These are phyloP conservation scores for Botrytis fabae DNA, from an alignment of 2,329 filamentous ascomycete species.

Conservation along the genomic window DNA sequence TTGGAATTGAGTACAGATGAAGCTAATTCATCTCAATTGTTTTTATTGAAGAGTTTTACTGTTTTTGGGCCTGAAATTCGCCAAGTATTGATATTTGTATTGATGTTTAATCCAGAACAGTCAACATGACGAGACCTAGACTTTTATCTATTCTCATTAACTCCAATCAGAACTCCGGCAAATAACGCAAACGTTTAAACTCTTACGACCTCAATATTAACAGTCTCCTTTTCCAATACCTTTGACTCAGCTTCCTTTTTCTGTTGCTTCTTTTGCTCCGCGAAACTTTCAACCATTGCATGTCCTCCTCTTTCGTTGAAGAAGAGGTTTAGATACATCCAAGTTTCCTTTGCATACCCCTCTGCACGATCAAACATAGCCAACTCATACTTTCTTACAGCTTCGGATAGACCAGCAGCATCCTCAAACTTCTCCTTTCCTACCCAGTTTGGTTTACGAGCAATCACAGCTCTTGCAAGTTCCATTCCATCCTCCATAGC, in stretches of 20 bases:
- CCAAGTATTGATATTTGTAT: background rate
- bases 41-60: background rate
- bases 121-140: background rate
- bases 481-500: slow-evolving; percentile 48
- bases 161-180: slow-evolving; percentile 1
- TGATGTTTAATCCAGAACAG: background rate
- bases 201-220: slow-evolving; percentile 5
- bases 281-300: slow-evolving; percentile 18
- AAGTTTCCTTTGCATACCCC: slow-evolving; percentile 24
- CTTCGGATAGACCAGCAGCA: slow-evolving; percentile 9
- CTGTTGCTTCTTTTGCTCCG: slow-evolving; percentile 14
- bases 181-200: background rate
- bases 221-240: background rate
- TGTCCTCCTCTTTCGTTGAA: slow-evolving; percentile 24
- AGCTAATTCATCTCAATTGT: background rate
- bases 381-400: slow-evolving; percentile 27
- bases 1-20: background rate
- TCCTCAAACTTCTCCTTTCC: slow-evolving; percentile 24
- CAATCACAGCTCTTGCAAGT: slow-evolving; percentile 37
- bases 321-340: slow-evolving; percentile 25
- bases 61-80: background rate
- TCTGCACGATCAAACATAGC: slow-evolving; percentile 29
- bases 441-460: slow-evolving; percentile 41
- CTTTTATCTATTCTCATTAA: background rate
- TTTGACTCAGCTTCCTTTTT: slow-evolving; percentile 4